These are phyloP conservation scores for Neurospora sp. DNA, from an alignment of 495 filamentous ascomycete genomes.

Conservation along the genomic window DNA sequence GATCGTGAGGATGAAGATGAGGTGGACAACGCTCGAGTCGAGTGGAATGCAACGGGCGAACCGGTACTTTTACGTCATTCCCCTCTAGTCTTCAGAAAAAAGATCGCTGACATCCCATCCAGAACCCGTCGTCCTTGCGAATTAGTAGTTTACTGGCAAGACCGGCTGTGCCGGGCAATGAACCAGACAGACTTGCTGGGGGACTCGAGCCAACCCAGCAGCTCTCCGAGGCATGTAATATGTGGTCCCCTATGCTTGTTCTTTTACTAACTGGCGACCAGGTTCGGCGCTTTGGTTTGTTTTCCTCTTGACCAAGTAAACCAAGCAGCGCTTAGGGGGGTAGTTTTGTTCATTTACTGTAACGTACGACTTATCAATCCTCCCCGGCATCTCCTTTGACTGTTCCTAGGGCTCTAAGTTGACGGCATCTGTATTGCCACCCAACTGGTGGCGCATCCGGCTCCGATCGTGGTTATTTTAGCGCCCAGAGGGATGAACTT, in stretches of 20 bases:
- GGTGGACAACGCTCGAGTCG: constrained; percentile 44
- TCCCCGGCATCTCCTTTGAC: neutral
- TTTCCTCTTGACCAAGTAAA: constrained; percentile 20
- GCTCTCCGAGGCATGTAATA: constrained; percentile 43
- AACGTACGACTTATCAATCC: neutral
- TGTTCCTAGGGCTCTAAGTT: neutral
- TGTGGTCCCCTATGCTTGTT: neutral
- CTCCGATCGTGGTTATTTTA: constrained; percentile 50
- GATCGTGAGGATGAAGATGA: constrained; percentile 64
- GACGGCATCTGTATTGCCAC: constrained; percentile 35
- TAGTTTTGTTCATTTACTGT: neutral
- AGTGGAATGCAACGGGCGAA: constrained; percentile 67
- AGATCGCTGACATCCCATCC: constrained; percentile 13
- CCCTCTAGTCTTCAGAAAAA: neutral
- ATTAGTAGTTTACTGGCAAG: constrained; percentile 24
- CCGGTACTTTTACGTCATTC: constrained; percentile 21
- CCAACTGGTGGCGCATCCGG: constrained; percentile 88
- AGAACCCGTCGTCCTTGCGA: constrained; percentile 29
- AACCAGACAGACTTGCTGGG: constrained; percentile 17
- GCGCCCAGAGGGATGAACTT: constrained; percentile 33
- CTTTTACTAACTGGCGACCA: constrained; percentile 18
- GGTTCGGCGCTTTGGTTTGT: constrained; percentile 44
- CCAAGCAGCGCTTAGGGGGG: neutral
- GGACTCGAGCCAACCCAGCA: constrained; percentile 57
- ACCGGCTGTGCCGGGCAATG: constrained; percentile 19